Evolutionary conservation across 257 asterid species (phyloP), one percentile per base, ranked within the genome.

Genomic region (Scutellaria minor): DNA sequence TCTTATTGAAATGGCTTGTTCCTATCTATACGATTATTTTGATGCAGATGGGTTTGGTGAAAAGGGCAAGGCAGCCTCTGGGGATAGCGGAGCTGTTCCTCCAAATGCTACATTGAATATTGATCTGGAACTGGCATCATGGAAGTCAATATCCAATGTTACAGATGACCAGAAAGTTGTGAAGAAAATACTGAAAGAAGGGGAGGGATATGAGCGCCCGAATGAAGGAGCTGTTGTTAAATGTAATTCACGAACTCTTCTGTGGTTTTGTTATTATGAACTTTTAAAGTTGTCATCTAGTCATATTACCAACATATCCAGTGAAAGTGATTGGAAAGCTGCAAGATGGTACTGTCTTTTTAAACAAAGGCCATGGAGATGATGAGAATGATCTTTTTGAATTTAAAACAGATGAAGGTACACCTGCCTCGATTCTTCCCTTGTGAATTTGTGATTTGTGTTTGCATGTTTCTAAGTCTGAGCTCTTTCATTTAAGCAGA

Each of bases 321-420:
- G 96, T 89, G 82, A 89, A 85, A 89, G 66, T 89, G 83, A 74
- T 71, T 14, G 96, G 96, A 10, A 89, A 81, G 88, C 85, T 85
- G 83, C 83, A 75, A 54, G 90, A 87, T 76, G 96, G 91, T 31
- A 85, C 90, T 20, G 75, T 84, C 48, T 89, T 89, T 66, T 52
- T 75, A 6, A 81, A 81, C 80, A 88, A 84, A 75, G 90, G 92
- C 15, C 80, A 84, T 12, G 86, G 82, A 1, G 89, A 81, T 8
- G 72, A 74, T 48, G 90, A 89, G 42, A 82, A 74, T 6, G 83
- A 77, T 40, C 90, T 83, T 47, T 88, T 90, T 39, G 96, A 86
- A 81, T 90, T 90, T 50, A 88, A 85, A 78, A 83, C 85, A 2
- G 96, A 90, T 54, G 95, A 88, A 73, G 96, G 96, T 88, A 77